phyloP scores from a whole-genome alignment of 495 filamentous ascomycete species.

The Evansstolkia leycettana region DNA sequence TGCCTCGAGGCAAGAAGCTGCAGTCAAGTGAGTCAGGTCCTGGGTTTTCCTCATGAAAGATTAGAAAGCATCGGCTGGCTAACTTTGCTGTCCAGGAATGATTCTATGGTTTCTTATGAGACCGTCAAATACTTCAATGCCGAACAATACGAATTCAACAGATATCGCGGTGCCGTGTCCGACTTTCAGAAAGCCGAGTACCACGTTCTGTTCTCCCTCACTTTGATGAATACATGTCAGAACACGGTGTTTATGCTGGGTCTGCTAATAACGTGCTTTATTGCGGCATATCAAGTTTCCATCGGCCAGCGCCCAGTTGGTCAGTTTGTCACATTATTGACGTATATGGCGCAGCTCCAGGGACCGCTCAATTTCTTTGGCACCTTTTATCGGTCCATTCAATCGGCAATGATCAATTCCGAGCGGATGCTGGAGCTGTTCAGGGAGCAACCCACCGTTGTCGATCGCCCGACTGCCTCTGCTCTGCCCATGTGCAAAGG shows the following conservation, averaged over 20 bases:
- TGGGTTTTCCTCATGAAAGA: slow-evolving; percentile 42
- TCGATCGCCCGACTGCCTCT: slow-evolving; percentile 47
- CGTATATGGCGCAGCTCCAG: slow-evolving; percentile 88
- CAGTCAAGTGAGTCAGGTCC: slow-evolving; percentile 52
- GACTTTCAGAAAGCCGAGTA: slow-evolving; percentile 83
- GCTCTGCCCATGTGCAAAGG: slow-evolving; percentile 56
- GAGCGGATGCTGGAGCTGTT: slow-evolving; percentile 92
- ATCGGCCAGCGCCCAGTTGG: slow-evolving; percentile 58
- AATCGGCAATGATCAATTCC: slow-evolving; percentile 92
- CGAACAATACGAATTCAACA: slow-evolving; percentile 81
- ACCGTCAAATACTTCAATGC: slow-evolving; percentile 99
- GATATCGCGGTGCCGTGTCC: slow-evolving; percentile 67
- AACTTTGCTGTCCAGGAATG: slow-evolving; percentile 45
- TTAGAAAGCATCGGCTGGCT: slow-evolving; percentile 40
- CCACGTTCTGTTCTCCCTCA: slow-evolving; percentile 75
- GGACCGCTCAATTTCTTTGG: slow-evolving; percentile 95
- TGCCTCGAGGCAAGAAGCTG: slow-evolving; percentile 85
- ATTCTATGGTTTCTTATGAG: slow-evolving; percentile 95
- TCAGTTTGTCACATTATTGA: slow-evolving; percentile 67
- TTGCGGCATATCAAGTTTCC: slow-evolving; percentile 81
- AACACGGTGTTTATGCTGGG: slow-evolving; percentile 90
- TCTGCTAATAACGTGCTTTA: slow-evolving; percentile 69
- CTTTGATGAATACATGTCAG: slow-evolving; percentile 87
- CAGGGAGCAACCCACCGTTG: slow-evolving; percentile 84
- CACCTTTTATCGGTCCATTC: slow-evolving; percentile 92